These are phyloP conservation scores for Amanita molliuscula DNA, from an alignment of 768 basidiomycete genomes.

Conservation along the genomic window DNA sequence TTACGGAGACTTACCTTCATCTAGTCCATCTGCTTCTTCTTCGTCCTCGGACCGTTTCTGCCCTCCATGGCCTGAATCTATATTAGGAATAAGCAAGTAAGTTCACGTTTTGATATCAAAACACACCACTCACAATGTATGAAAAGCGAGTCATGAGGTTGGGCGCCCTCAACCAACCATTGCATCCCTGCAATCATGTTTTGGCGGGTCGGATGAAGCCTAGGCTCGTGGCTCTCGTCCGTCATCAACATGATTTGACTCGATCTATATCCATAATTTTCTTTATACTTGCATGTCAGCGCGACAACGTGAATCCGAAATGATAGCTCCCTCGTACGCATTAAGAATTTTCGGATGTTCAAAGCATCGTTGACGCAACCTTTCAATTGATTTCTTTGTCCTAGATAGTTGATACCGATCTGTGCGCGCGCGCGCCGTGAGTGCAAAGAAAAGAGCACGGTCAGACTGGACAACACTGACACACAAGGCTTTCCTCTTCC, in stretches of 20 bases:
- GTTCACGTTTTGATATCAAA: neutral
- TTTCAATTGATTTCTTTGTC: slow-evolving; percentile 48
- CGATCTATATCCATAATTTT: slow-evolving; percentile 38
- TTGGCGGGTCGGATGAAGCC: slow-evolving; percentile 31
- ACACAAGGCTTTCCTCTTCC: slow-evolving; percentile 71
- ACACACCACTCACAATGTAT: slow-evolving; percentile 48
- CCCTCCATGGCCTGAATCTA: slow-evolving; percentile 94
- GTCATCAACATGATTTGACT: slow-evolving; percentile 65
- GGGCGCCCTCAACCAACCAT: slow-evolving; percentile 60
- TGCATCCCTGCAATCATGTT: slow-evolving; percentile 41
- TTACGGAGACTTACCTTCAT: slow-evolving; percentile 46
- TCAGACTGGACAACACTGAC: slow-evolving; percentile 30
- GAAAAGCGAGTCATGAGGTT: slow-evolving; percentile 63
- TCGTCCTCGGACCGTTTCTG: slow-evolving; percentile 72
- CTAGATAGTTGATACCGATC: slow-evolving; percentile 77
- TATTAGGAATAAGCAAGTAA: neutral
- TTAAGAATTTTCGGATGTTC: slow-evolving; percentile 60
- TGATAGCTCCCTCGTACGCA: slow-evolving; percentile 30
- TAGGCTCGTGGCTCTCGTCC: slow-evolving; percentile 39
- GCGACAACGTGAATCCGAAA: neutral
- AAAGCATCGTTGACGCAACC: slow-evolving; percentile 81
- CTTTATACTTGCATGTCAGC: slow-evolving; percentile 8
- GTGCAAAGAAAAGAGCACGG: neutral
- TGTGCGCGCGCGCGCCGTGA: slow-evolving; percentile 14
- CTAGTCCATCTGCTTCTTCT: slow-evolving; percentile 71